These are phyloP conservation scores for Suhomyces choctaworum DNA, from an alignment of 1,139 yeast species.

Conservation along the genomic window DNA sequence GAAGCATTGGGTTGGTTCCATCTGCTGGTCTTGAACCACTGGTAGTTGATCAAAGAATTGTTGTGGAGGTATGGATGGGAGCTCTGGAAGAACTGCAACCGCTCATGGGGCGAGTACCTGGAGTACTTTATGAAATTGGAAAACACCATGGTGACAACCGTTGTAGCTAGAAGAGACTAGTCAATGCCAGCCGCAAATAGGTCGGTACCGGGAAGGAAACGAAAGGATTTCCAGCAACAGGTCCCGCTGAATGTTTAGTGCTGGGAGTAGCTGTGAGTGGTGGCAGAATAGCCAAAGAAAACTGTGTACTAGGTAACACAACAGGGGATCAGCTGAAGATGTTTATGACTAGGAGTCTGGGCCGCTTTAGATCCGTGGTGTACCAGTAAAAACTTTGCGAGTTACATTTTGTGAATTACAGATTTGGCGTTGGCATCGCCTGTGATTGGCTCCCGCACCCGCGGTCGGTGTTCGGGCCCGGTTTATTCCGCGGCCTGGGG, in stretches of 20 bases:
- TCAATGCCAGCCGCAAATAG: not conserved
- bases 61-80: slow-evolving; percentile 38
- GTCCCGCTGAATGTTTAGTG: no score
- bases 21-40: slow-evolving; percentile 22
- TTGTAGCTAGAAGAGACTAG: no score
- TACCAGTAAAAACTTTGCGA: not conserved
- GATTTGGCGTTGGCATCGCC: not conserved
- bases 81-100: slow-evolving; percentile 42
- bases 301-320: no score
- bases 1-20: slow-evolving; percentile 36
- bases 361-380: not conserved
- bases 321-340: no score
- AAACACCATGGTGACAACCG: slow-evolving; percentile 22
- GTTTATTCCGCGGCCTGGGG: no score
- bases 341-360: not conserved
- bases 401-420: not conserved
- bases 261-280: no score
- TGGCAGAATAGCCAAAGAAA: no score
- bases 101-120: slow-evolving; percentile 22
- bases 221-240: no score
- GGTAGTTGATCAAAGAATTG: slow-evolving; percentile 23
- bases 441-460: slow-evolving; percentile 1
- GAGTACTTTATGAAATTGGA: slow-evolving; percentile 30
- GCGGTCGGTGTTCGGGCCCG: no score
- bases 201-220: no score